Percentiles rank a stretch among this genome's conserved stretches.
Evolutionary conservation across 495 filamentous ascomycete genomes (phyloP).

Genomic region (Hyphodiscus hymeniophilus): DNA sequence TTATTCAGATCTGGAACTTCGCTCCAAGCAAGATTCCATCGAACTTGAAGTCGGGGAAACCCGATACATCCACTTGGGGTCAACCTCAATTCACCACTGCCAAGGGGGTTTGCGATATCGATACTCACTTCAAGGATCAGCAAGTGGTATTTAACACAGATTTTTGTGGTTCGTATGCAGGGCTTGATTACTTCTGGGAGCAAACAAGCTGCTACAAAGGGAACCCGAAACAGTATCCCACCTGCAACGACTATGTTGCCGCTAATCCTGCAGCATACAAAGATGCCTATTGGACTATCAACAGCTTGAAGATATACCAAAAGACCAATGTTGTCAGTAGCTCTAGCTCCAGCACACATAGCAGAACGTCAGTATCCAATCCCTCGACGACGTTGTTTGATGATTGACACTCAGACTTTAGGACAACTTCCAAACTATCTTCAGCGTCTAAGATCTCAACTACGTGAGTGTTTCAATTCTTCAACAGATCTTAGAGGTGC

Average conservation of each 20-base stretch:
- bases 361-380: neutral
- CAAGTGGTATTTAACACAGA: slow-evolving; percentile 71
- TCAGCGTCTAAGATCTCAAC: neutral
- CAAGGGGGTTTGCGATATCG: slow-evolving; percentile 48
- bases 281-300: slow-evolving; percentile 59
- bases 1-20: slow-evolving; percentile 47
- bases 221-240: slow-evolving; percentile 28
- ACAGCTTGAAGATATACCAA: slow-evolving; percentile 51
- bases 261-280: slow-evolving; percentile 45
- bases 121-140: slow-evolving; percentile 57
- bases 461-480: neutral
- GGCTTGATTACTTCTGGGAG: slow-evolving; percentile 2
- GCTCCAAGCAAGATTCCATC: slow-evolving; percentile 30
- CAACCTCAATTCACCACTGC: slow-evolving; percentile 54
- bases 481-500: neutral
- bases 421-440: neutral
- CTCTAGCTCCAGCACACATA: neutral
- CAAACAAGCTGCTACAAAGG: slow-evolving; percentile 24
- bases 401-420: neutral
- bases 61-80: slow-evolving; percentile 44
- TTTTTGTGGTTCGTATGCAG: slow-evolving; percentile 63
- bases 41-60: slow-evolving; percentile 45
- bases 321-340: neutral
- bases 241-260: slow-evolving; percentile 51
- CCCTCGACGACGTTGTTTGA: neutral